These are phyloP conservation scores for Ottelia alismoides DNA, from an alignment of 106 monocot genomes.

Conservation along the genomic window DNA sequence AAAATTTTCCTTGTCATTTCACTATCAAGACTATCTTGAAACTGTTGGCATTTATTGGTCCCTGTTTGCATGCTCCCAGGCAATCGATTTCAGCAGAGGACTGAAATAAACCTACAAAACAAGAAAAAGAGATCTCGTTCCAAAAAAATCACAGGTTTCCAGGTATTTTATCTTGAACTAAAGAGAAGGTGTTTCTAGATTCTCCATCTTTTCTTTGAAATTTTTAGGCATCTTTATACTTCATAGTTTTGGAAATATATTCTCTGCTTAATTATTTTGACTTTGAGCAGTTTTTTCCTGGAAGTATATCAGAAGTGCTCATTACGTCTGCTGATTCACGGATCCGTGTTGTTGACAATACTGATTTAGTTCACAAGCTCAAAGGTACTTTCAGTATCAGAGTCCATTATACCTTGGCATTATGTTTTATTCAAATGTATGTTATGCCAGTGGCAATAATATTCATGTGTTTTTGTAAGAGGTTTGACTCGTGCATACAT, in stretches of 20 bases:
- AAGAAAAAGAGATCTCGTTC: constrained; percentile 75
- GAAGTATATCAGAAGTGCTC: constrained; percentile 63
- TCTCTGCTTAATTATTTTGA: constrained; percentile 3
- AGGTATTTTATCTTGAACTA: constrained; percentile 29
- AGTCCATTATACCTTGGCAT: no score
- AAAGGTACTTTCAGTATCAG: constrained; percentile 74
- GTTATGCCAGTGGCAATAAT: no score
- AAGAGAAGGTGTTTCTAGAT: not conserved
- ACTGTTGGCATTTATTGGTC: not conserved
- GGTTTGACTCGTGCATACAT: no score
- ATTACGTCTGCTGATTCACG: constrained; percentile 94
- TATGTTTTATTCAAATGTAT: no score
- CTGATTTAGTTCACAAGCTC: constrained; percentile 65
- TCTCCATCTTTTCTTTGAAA: not conserved
- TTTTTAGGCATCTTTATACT: not conserved
- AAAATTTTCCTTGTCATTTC: not conserved
- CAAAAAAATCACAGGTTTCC: constrained; percentile 90
- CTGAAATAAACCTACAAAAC: constrained; percentile 51
- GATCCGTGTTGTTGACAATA: constrained; percentile 68
- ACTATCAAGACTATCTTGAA: not conserved
- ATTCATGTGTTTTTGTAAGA: no score
- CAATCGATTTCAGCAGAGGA: constrained; percentile 68
- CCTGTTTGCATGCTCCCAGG: constrained; percentile 25
- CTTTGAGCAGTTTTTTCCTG: constrained; percentile 64
- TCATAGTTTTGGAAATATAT: not conserved